phyloP scores from a whole-genome alignment of 106 monocot species.

The Iris macrosiphon region DNA sequence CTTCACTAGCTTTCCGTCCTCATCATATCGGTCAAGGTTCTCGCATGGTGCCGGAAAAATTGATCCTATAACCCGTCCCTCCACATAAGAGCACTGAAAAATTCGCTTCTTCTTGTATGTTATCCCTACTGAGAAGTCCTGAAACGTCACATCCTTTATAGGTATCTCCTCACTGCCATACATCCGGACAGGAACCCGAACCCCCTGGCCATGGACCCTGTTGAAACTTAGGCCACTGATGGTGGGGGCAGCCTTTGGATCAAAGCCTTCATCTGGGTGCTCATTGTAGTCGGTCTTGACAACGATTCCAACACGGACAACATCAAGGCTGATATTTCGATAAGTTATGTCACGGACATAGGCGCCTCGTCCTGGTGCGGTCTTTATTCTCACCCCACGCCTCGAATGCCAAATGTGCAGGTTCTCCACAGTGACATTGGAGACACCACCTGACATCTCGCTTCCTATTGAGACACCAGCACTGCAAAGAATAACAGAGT shows the following conservation, averaged over 20 bases:
- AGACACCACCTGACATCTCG: slow-evolving; percentile 74
- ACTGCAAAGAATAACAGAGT: slow-evolving; percentile 8
- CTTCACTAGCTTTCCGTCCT: slow-evolving; percentile 31
- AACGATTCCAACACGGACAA: slow-evolving; percentile 54
- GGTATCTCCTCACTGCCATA: slow-evolving; percentile 57
- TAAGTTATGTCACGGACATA: slow-evolving; percentile 45
- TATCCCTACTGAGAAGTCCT: slow-evolving; percentile 43
- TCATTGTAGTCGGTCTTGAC: slow-evolving; percentile 74
- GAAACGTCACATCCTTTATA: slow-evolving; percentile 37
- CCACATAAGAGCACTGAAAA: slow-evolving; percentile 54
- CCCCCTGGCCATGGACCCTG: slow-evolving; percentile 33
- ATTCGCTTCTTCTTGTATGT: slow-evolving; percentile 56
- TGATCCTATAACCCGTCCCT: slow-evolving; percentile 39
- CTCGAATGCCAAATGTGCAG: slow-evolving; percentile 41
- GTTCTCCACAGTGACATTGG: slow-evolving; percentile 55
- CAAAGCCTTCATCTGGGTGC: slow-evolving; percentile 49
- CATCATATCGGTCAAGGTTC: slow-evolving; percentile 47
- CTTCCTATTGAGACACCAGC: slow-evolving; percentile 79
- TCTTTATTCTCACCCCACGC: slow-evolving; percentile 57
- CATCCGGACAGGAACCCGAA: slow-evolving; percentile 51
- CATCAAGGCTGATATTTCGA: slow-evolving; percentile 42
- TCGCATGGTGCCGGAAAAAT: slow-evolving; percentile 62
- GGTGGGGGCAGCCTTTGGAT: slow-evolving; percentile 40
- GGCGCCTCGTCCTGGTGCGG: slow-evolving; percentile 59
- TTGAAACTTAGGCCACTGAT: slow-evolving; percentile 27